A percentile compares a stretch with the other conserved stretches of the same genome.
phyloP scores from a whole-genome alignment of 169 alveolate genomes.

The Cryptosporidium muris region DNA sequence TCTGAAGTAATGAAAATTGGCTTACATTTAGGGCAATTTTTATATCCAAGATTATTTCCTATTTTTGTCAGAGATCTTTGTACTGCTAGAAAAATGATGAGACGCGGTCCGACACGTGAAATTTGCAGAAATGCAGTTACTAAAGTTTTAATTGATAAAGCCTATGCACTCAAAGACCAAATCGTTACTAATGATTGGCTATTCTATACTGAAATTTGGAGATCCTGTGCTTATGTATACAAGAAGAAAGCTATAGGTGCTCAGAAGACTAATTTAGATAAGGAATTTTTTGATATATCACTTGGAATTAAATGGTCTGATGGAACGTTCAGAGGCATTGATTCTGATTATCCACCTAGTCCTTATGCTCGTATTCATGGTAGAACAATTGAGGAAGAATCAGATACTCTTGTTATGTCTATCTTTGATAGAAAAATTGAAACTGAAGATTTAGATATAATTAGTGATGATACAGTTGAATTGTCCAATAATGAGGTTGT shows the following conservation, averaged over 20 bases:
- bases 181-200: conserved; percentile 35
- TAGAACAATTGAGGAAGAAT: conserved; percentile 41
- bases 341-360: conserved; percentile 18
- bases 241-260: conserved; percentile 31
- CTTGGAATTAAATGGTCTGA: conserved; percentile 66
- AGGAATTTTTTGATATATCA: conserved; percentile 9
- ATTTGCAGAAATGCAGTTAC: conserved; percentile 45
- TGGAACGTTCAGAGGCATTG: conserved; percentile 16
- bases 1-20: conserved; percentile 61
- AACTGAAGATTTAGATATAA: background rate
- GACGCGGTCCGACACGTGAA: conserved; percentile 67
- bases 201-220: conserved; percentile 53
- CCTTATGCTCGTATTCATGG: conserved; percentile 51
- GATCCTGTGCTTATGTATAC: conserved; percentile 67
- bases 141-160: conserved; percentile 45
- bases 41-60: conserved; percentile 67
- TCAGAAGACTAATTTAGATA: conserved; percentile 43
- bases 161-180: conserved; percentile 17
- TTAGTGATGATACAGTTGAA: conserved; percentile 22
- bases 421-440: background rate
- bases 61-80: conserved; percentile 23
- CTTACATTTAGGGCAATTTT: conserved; percentile 42
- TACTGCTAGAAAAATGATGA: conserved; percentile 65
- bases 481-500: background rate
- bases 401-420: conserved; percentile 12